phyloP scores from a whole-genome alignment of 768 basidiomycete genomes.

The Calocera cornea region DNA sequence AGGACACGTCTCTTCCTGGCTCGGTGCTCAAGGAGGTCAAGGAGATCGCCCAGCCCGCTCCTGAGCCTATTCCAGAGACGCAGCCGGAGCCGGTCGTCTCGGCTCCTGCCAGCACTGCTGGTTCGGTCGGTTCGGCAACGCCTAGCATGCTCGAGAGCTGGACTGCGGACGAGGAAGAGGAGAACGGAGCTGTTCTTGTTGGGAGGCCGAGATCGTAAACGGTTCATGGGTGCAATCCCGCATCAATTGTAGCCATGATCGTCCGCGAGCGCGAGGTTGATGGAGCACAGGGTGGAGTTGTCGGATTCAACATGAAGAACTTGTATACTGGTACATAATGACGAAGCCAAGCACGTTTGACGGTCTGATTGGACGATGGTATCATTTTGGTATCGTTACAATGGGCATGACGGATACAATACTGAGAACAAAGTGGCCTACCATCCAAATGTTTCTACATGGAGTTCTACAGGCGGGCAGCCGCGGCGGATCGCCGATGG shows the following conservation, averaged over 20 bases:
- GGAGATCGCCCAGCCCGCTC: not conserved
- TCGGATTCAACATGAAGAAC: not conserved
- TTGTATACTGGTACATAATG: conserved; percentile 5
- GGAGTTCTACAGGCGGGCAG: not conserved
- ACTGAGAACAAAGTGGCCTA: not conserved
- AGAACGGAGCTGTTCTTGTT: conserved; percentile 3
- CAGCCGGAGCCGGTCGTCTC: not conserved
- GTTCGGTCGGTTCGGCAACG: not conserved
- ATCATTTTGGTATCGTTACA: not conserved
- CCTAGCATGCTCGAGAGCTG: not conserved
- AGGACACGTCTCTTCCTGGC: not conserved
- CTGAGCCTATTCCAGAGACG: not conserved
- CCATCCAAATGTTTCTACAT: not conserved
- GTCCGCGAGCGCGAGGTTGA: not conserved
- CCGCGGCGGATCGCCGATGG: not conserved
- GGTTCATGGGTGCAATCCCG: no score
- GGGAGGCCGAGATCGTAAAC: not conserved
- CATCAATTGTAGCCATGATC: not conserved
- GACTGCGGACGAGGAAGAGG: conserved; percentile 5
- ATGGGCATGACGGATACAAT: not conserved
- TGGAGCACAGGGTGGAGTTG: not conserved
- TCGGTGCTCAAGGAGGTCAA: not conserved
- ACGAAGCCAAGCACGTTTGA: not conserved
- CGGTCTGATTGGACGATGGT: not conserved
- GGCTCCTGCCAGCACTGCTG: not conserved